Base-by-base conservation (phyloP, 768 basidiomycete genomes). In the Peribolospora baueri region DNA sequence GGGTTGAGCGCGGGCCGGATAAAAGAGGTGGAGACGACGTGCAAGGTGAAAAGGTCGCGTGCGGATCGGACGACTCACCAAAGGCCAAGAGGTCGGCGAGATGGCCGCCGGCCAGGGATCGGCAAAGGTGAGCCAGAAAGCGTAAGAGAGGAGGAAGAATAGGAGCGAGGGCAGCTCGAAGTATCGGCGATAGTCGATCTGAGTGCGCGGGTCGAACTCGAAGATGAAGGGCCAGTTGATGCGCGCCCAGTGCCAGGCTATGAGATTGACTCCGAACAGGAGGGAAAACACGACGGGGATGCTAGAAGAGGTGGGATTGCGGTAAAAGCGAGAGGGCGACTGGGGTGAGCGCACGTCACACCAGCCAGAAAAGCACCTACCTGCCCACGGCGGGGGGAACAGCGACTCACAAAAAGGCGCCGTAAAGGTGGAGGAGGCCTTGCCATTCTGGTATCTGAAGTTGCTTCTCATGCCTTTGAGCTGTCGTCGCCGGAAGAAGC, bases 171-270 rank as follows among this genome's bases (percentile, higher is more conserved):
- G 87, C 7, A 83, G 74, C 64, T 81, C 80, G 50, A 78, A 71
- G 60, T 84, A 95, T 68, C 83, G 76, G 38, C 80, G 77, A 64
- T 76, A 75, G 65, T 93, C 84, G 54, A 90, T 68, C 65, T 82
- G 84, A 80, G 60, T 25, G 25, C 58, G 41, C 11, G 57, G 54
- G 37, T 62, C 62, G 46, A 64, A 53, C 48, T 62, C 82, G 62
- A 90, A 84, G 42, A 90, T 84, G 65, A 95, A 91, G n/a, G 79
- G 75, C 62, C 88, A 91, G 64, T 95, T 97, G 61, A 98, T 86
- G 49, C 82, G 73, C 5, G 79, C 70, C 4, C 68, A 67, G 0
- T 76, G 72, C 81, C 84, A 98, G 0, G 80, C 81, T 25, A 79
- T 60, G 4, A 97, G 59, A 64, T 98, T 95, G n/a, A 82, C 56